Base-by-base conservation (phyloP, 148 eudicot species). In the Rhododendron simsii region DNA sequence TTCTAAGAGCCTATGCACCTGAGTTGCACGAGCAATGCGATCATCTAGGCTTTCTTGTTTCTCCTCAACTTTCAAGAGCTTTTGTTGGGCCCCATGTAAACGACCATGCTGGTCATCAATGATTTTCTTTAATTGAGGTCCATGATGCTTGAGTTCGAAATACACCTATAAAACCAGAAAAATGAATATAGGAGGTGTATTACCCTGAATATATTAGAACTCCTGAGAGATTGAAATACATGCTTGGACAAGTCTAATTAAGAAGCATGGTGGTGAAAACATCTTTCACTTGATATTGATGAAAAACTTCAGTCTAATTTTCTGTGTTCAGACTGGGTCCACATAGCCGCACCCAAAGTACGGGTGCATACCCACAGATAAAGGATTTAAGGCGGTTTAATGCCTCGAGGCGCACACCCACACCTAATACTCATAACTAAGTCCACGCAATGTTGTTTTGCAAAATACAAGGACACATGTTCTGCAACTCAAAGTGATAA, bases 141-240 rank as follows among this genome's bases (percentile, higher is more conserved):
- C 98, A 84, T 94, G 99, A 88, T 93, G 96, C 90, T 95, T 90
- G 90, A 97, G 95, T 89, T 95, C 99, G 86, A 95, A 89, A 87
- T 87, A 90, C 20, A 97, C 99, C 98, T 97, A 83, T 20, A 74
- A 86, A 86, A 84, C 51, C 33, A 86, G 78, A 84, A 67, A 67
- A 67, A 26, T 0, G 15, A 67, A 67, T 2, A 11, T 11, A 67
- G 74, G 33, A 26, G 33, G 30, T 35, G 5, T 26, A 67, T 67
- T 67, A 67, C 18, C 65, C n/a, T 1, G 65, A 21, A 53, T 77
- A 55, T 57, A 57, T n/a, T 50, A 85, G 4, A 63, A 16, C 55
- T 20, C 45, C 35, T 3, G 13, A 48, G 65, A 84, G 48, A 73
- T 21, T 20, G n/a, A 16, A 5, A 74, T 21, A 51, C 78, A 74